phyloP scores from a whole-genome alignment of 768 basidiomycete genomes.

The Boletus subcaerulescens region DNA sequence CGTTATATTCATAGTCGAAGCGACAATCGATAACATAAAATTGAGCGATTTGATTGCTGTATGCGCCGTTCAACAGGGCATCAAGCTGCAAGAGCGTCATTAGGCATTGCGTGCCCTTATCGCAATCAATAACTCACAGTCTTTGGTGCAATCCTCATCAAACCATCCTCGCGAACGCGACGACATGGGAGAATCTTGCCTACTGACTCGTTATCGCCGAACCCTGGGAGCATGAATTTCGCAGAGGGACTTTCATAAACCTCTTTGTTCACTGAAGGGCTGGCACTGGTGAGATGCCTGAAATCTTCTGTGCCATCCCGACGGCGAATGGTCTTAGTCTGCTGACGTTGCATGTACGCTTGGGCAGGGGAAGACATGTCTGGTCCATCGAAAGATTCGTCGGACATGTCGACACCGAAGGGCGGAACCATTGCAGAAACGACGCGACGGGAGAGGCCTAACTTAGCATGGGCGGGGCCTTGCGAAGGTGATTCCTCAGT shows the following conservation, averaged over 20 bases:
- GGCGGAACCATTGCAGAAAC: conserved; percentile 69
- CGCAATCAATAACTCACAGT: conserved; percentile 56
- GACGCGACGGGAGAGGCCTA: conserved; percentile 61
- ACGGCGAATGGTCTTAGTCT: conserved; percentile 71
- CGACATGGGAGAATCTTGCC: conserved; percentile 96
- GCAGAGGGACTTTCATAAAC: conserved; percentile 57
- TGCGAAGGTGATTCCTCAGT: conserved; percentile 32
- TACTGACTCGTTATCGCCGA: conserved; percentile 88
- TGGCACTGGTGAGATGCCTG: conserved; percentile 67
- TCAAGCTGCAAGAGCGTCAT: conserved; percentile 55
- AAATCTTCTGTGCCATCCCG: conserved; percentile 84
- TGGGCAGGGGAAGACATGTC: conserved; percentile 81
- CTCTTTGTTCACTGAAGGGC: conserved; percentile 42
- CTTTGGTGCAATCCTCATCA: conserved; percentile 81
- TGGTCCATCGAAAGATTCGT: conserved; percentile 48
- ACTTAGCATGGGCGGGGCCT: conserved; percentile 17
- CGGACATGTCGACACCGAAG: conserved; percentile 45
- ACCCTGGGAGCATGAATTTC: conserved; percentile 61
- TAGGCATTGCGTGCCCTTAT: background rate
- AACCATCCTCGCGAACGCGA: conserved; percentile 88
- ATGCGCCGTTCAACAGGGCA: conserved; percentile 72
- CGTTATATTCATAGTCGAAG: conserved; percentile 94
- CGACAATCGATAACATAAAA: conserved; percentile 93
- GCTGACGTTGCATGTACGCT: conserved; percentile 75
- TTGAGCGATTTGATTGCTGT: conserved; percentile 56